Conservation (phyloP, 1,139 yeast species). For the Geotrichum carabidarum region DNA sequence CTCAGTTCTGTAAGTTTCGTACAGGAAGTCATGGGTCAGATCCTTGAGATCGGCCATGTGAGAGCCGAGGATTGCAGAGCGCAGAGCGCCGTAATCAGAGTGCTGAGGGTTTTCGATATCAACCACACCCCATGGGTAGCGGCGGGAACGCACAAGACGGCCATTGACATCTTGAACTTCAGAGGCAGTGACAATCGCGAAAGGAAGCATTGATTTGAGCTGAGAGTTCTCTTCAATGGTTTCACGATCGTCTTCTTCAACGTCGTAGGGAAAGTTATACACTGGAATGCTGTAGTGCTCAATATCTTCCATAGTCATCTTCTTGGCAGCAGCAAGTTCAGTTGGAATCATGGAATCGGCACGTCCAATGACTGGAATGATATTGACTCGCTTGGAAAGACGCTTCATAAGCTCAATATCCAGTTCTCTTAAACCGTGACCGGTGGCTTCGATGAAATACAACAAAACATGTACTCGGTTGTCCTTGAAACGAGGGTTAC, state of each 20-base stretch:
- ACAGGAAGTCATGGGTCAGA: conserved; percentile 81
- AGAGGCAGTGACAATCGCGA: conserved; percentile 77
- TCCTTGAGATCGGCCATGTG: conserved; percentile 89
- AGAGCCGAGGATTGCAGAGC: conserved; percentile 73
- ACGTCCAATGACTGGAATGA: conserved; percentile 78
- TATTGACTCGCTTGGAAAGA: conserved; percentile 72
- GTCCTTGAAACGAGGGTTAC: conserved; percentile 73
- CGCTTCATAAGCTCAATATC: conserved; percentile 72
- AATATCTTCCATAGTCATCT: conserved; percentile 62
- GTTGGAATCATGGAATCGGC: conserved; percentile 77
- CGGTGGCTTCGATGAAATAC: conserved; percentile 65
- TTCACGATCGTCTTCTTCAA: conserved; percentile 60
- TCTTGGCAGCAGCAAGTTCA: conserved; percentile 67
- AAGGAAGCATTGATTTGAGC: conserved; percentile 69
- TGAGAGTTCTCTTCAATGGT: conserved; percentile 75
- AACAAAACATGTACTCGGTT: conserved; percentile 65
- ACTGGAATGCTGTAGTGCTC: conserved; percentile 72
- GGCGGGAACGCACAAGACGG: conserved; percentile 62
- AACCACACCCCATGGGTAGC: conserved; percentile 87
- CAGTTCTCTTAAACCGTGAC: conserved; percentile 65
- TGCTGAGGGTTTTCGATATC: conserved; percentile 78
- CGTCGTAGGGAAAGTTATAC: conserved; percentile 70
- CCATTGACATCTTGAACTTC: conserved; percentile 60
- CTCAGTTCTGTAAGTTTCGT: conserved; percentile 88
- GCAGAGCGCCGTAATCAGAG: conserved; percentile 71